Evolutionary conservation across 768 basidiomycete species (phyloP), one percentile per base, ranked within the genome.

Genomic region (Tubosaeta brunneosetosa): DNA sequence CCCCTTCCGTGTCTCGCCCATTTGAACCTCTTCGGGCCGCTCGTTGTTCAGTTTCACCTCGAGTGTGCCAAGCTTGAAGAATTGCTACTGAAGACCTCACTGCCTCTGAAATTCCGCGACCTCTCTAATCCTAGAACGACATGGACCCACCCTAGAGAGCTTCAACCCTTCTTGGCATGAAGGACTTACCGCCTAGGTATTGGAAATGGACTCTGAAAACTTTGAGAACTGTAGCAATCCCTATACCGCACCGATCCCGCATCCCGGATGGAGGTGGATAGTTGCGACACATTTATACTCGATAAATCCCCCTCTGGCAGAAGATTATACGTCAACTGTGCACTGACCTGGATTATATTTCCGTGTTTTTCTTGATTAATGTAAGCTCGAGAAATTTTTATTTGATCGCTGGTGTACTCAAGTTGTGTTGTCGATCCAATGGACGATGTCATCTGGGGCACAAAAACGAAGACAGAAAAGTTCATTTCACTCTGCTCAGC

Each of bases 11-110:
- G 79, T 13, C 80, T 99, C 37, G 77, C 71, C 5, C 80, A 81
- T 32, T 61, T 99, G 13, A 85, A 88, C 66, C 86, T 99, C 14
- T 81, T 91, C 13, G 95, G 89, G 0, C 93, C 93, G 2, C 93
- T 91, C 70, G 82, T 93, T 22, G 86, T 97, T 8, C 82, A 91
- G 5, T 94, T 98, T 68, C 83, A 92, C 65, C 63, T 84, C 4
- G 75, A 78, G 12, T 91, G 88, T 62, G 69, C 78, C 22, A 65
- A 68, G 3, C 72, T 98, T 16, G 77, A 69, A n/a, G 83, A 85
- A 44, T 79, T 99, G 1, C 80, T 88, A 3, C 73, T 99, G 37
- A 81, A n/a, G n/a, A n/a, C n/a, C n/a, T n/a, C n/a, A n/a, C n/a
- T n/a, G n/a, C n/a, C n/a, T 97, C 6, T 83, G 85, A 3, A 73